Conservation (phyloP, 2,329 filamentous ascomycete species). For the Hypocrella siamensis region DNA sequence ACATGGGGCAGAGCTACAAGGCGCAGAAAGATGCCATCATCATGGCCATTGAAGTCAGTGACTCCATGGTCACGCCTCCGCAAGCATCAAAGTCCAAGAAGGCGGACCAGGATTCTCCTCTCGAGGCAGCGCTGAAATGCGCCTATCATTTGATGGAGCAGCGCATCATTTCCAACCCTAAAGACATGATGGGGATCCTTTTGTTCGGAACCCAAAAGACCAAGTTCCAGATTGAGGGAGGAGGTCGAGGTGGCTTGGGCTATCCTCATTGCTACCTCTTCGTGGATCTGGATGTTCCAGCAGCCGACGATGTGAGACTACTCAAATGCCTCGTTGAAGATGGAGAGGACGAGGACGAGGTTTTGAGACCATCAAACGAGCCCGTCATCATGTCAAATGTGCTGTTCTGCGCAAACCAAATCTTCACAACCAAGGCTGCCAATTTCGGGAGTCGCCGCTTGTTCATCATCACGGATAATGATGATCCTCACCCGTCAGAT, state of each 20-base stretch:
- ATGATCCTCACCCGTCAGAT: slow-evolving; percentile 62
- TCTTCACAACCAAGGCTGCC: slow-evolving; percentile 86
- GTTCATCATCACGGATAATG: slow-evolving; percentile 94
- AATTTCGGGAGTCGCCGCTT: slow-evolving; percentile 85
- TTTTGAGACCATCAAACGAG: slow-evolving; percentile 56
- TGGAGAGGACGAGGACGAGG: slow-evolving; percentile 50
- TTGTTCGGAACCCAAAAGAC: slow-evolving; percentile 82
- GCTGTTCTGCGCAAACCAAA: slow-evolving; percentile 87
- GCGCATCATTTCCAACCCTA: slow-evolving; percentile 91
- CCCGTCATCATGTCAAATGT: slow-evolving; percentile 72
- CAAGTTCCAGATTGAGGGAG: slow-evolving; percentile 56
- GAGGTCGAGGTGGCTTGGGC: slow-evolving; percentile 40
- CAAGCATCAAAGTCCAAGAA: slow-evolving; percentile 54
- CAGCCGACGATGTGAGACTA: slow-evolving; percentile 71
- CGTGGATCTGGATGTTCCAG: slow-evolving; percentile 74
- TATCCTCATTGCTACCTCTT: slow-evolving; percentile 92
- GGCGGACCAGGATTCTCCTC: slow-evolving; percentile 60
- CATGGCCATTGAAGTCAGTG: slow-evolving; percentile 84
- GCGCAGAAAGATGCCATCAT: slow-evolving; percentile 94
- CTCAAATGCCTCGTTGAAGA: slow-evolving; percentile 65
- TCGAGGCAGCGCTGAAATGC: slow-evolving; percentile 78
- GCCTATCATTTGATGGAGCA: slow-evolving; percentile 95
- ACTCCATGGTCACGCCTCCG: slow-evolving; percentile 65
- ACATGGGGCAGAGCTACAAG: slow-evolving; percentile 56
- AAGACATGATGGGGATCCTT: slow-evolving; percentile 92